Evolutionary conservation across 352 stramenopile genomes (phyloP), one percentile per base, ranked within the genome.

Genomic region (Pythium myriotylum): DNA sequence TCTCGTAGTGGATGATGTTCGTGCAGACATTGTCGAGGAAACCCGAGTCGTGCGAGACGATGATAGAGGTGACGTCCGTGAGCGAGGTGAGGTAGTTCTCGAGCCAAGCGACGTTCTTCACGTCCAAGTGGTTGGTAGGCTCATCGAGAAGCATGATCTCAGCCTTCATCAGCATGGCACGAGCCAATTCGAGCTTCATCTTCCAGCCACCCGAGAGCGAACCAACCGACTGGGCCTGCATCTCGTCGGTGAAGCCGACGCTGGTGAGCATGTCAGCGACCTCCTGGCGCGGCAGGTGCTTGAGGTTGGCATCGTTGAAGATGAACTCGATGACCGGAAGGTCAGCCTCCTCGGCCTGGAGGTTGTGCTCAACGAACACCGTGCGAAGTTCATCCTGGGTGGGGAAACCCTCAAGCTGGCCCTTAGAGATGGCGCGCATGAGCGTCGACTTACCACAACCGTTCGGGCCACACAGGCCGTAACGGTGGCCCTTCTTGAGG

Each of bases 11-110:
- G 58, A 99, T 97, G 24, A 98, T 98, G 82, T 99, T 97, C 2
- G 97, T 99, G 68, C 89, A 98, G 13, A 99, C 94, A 67, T 96
- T 97, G 84, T 99, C 98, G 19, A 99, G 75, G 81, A 99, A 99
- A 14, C 89, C 87, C 22, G 96, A 92, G 81, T 99, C 97, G 81
- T 99, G 96, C 69, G 88, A 98, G 47, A 99, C 95, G 46, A 99
- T 93, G 43, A 98, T 84, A 29, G 88, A 85, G 13, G 96, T 99
- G 59, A 95, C 79, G 60, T 97, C 93, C 23, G 76, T 68, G 57
- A 96, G 84, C 43, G 68, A 81, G 62, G 77, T 87, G 55, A 98
- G 71, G 81, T 97, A 97, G 58, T 97, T 87, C 76, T 97, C 87
- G 20, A 98, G 65, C 91, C 92, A 98, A 4, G 96, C 83, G 0